Percentiles rank a stretch among this genome's conserved stretches.
Evolutionary conservation across 352 stramenopile genomes (phyloP).

Genomic region (Phytophthora brassicae): DNA sequence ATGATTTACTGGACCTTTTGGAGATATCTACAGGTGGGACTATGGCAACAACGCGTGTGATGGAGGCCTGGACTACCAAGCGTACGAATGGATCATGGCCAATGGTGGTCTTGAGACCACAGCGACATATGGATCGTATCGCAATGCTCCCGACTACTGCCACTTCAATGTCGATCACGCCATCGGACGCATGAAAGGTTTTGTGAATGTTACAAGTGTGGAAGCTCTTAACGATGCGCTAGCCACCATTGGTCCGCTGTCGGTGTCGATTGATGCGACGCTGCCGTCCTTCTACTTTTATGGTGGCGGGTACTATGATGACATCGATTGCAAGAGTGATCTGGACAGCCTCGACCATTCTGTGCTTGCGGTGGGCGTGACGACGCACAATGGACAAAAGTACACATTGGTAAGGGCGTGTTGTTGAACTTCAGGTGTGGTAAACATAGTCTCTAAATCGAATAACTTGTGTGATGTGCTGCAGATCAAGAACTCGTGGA

Average conservation of each 20-base stretch:
- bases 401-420: slow-evolving; percentile 84
- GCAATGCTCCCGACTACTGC: slow-evolving; percentile 88
- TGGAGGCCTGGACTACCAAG: slow-evolving; percentile 89
- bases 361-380: slow-evolving; percentile 91
- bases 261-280: slow-evolving; percentile 87
- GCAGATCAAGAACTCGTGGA: slow-evolving; percentile 94
- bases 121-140: slow-evolving; percentile 84
- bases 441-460: neutral
- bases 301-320: slow-evolving; percentile 82
- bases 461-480: slow-evolving; percentile 1
- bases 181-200: slow-evolving; percentile 73
- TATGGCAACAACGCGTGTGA: slow-evolving; percentile 91
- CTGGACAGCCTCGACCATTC: slow-evolving; percentile 92
- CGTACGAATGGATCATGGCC: slow-evolving; percentile 88
- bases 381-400: slow-evolving; percentile 85
- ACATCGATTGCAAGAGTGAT: slow-evolving; percentile 88
- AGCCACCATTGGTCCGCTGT: slow-evolving; percentile 79
- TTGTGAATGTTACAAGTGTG: slow-evolving; percentile 80
- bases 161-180: slow-evolving; percentile 82
- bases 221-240: slow-evolving; percentile 83
- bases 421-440: neutral
- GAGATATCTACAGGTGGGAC: slow-evolving; percentile 64
- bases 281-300: slow-evolving; percentile 91
- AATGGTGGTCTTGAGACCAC: slow-evolving; percentile 81
- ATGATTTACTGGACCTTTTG: neutral